These are phyloP conservation scores for Talaromyces sp. DNA, from an alignment of 2,329 filamentous ascomycete genomes.

Conservation along the genomic window DNA sequence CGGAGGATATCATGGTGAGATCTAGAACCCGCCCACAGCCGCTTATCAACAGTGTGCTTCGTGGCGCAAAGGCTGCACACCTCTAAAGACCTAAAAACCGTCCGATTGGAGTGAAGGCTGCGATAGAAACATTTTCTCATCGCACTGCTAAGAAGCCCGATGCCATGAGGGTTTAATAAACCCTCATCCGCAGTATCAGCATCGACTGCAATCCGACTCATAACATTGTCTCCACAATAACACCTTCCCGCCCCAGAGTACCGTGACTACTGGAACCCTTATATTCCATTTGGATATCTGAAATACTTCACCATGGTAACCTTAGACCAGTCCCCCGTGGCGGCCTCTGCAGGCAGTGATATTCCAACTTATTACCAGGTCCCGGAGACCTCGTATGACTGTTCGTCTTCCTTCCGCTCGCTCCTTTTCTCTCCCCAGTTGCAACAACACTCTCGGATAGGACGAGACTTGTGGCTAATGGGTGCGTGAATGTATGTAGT, in stretches of 20 bases:
- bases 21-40: not conserved
- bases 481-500: slow-evolving; percentile 17
- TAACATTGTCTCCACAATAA: too few relatives aligned
- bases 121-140: not conserved
- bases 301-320: slow-evolving; percentile 1
- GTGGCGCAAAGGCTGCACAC: too few relatives aligned
- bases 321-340: not conserved
- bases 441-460: not conserved
- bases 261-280: too few relatives aligned
- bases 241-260: too few relatives aligned
- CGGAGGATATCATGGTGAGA: slow-evolving; percentile 25
- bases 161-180: too few relatives aligned
- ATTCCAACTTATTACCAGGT: slow-evolving; percentile 9
- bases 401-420: not conserved
- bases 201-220: too few relatives aligned
- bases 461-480: not conserved
- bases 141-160: too few relatives aligned
- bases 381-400: slow-evolving; percentile 13
- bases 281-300: too few relatives aligned
- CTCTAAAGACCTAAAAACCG: not conserved
- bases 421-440: not conserved
- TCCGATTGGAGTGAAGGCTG: slow-evolving; percentile 5
- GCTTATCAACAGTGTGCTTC: too few relatives aligned
- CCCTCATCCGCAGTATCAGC: too few relatives aligned
- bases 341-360: not conserved